Conservation (phyloP, 176 grass and related monocot species). For the Cenchrus fungigraminus region DNA sequence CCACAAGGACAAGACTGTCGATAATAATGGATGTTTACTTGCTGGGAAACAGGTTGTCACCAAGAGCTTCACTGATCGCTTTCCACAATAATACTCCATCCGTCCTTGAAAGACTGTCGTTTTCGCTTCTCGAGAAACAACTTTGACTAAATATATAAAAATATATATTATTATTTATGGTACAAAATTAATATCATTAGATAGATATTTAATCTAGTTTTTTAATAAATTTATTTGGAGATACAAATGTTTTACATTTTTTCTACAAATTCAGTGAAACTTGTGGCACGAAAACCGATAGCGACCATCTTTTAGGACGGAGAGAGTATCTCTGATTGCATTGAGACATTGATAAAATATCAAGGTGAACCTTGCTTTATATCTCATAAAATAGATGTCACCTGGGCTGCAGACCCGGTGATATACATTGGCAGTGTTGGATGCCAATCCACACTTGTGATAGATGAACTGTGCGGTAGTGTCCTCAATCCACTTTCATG, state of each 20-base stretch:
- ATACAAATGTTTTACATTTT: no score
- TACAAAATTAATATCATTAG: no score
- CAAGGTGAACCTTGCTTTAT: neutral
- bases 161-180: no score
- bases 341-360: neutral
- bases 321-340: neutral
- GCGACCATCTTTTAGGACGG: no score
- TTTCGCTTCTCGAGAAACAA: no score
- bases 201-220: no score
- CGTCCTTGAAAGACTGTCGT: no score
- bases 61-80: neutral
- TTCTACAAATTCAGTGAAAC: no score
- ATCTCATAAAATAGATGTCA: slow-evolving; percentile 81
- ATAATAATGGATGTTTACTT: neutral
- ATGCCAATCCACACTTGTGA: slow-evolving; percentile 95
- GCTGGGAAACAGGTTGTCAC: neutral
- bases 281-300: no score
- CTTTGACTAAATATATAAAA: no score
- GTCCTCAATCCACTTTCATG: slow-evolving; percentile 74
- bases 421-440: slow-evolving; percentile 80
- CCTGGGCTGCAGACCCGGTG: slow-evolving; percentile 80
- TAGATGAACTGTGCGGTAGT: slow-evolving; percentile 64
- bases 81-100: no score
- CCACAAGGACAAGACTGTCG: neutral
- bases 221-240: no score